Conservation (phyloP, 1,284 basidiomycete species). For the Ustanciosporium gigantosporum region DNA sequence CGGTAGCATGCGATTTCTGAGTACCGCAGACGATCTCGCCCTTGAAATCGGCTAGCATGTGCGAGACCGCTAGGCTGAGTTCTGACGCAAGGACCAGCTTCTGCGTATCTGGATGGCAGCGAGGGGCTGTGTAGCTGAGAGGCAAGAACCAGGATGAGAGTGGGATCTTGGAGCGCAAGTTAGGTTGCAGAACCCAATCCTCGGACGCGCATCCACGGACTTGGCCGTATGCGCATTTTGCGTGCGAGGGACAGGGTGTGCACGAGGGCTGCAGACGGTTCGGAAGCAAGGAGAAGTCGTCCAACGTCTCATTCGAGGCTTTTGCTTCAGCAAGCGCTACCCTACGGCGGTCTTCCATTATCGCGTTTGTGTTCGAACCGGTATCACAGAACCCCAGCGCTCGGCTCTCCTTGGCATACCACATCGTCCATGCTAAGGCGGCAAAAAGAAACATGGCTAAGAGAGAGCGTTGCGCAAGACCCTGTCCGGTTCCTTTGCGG, state of each 20-base stretch:
- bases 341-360: conserved; percentile 22
- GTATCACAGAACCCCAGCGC: conserved; percentile 51
- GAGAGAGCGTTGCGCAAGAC: conserved; percentile 1
- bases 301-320: conserved; percentile 22
- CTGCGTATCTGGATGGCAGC: conserved; percentile 53
- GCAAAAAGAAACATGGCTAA: conserved; percentile 2
- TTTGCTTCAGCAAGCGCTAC: conserved; percentile 18
- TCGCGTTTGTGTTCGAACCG: conserved; percentile 25
- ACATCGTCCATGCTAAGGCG: conserved; percentile 22
- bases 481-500: background rate
- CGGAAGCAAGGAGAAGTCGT: conserved; percentile 27
- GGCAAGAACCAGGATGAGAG: conserved; percentile 31
- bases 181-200: conserved; percentile 47
- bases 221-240: conserved; percentile 33
- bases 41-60: conserved; percentile 44
- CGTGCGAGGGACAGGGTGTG: conserved; percentile 52
- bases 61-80: conserved; percentile 36
- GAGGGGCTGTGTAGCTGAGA: conserved; percentile 17
- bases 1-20: conserved; percentile 24
- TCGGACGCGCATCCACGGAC: conserved; percentile 36
- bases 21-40: conserved; percentile 50
- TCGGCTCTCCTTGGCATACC: conserved; percentile 46
- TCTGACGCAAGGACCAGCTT: conserved; percentile 55
- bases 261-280: conserved; percentile 33
- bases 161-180: conserved; percentile 36